A percentile compares a stretch with the other conserved stretches of the same genome.
Evolutionary conservation across 75 land plant species (phyloP).

Genomic region (Cunninghamia lanceolata): DNA sequence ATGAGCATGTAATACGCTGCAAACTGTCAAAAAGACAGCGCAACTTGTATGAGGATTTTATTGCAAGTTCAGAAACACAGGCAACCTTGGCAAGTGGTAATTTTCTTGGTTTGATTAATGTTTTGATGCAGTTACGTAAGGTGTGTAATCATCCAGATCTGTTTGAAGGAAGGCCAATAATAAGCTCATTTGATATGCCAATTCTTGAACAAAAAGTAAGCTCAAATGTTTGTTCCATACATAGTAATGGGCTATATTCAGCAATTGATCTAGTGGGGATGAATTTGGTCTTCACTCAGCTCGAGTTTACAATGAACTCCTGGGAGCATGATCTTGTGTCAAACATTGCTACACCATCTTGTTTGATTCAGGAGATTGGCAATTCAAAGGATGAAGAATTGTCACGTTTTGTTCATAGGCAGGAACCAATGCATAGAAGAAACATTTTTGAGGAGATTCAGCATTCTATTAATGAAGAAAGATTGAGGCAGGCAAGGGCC

Average conservation of each 20-base stretch:
- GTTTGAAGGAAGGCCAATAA: slow-evolving; percentile 97
- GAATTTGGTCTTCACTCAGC: slow-evolving; percentile 63
- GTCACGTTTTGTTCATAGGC: slow-evolving; percentile 11
- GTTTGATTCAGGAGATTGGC: slow-evolving; percentile 48
- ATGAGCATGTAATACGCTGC: slow-evolving; percentile 93
- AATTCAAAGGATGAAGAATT: slow-evolving; percentile 24
- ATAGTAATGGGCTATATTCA: slow-evolving; percentile 42
- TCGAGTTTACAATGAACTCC: slow-evolving; percentile 63
- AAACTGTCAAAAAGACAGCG: slow-evolving; percentile 91
- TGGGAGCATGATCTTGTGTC: slow-evolving; percentile 78
- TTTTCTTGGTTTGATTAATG: slow-evolving; percentile 92
- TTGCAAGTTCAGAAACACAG: slow-evolving; percentile 99
- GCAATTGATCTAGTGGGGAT: slow-evolving; percentile 44
- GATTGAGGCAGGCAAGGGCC: slow-evolving; percentile 57
- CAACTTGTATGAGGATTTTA: slow-evolving; percentile 97
- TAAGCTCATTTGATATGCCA: slow-evolving; percentile 94
- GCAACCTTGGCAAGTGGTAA: slow-evolving; percentile 93
- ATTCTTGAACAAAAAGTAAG: slow-evolving; percentile 82
- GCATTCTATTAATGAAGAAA: slow-evolving; percentile 59
- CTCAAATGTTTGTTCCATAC: slow-evolving; percentile 57
- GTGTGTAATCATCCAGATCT: slow-evolving; percentile 99
- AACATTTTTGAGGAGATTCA: slow-evolving; percentile 88
- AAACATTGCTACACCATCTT: slow-evolving; percentile 49
- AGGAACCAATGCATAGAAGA: slow-evolving; percentile 26
- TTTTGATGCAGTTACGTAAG: slow-evolving; percentile 98